Conservation (phyloP, 306 rosid species). For the Macrotyloma uniflorum region DNA sequence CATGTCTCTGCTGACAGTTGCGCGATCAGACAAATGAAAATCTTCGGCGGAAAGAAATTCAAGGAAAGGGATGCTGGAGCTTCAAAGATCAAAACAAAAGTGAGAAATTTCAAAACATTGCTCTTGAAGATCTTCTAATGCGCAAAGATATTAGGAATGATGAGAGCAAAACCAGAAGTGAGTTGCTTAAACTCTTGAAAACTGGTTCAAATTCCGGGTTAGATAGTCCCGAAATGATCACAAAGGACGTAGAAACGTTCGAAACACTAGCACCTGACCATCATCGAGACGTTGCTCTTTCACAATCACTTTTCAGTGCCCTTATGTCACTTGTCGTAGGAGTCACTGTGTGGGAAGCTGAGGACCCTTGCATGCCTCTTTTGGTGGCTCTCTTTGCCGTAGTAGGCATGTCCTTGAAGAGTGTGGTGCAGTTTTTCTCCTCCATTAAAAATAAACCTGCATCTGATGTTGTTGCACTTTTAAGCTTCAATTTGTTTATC, state of each 20-base stretch:
- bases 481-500: slow-evolving; percentile 84
- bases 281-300: slow-evolving; percentile 59
- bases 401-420: slow-evolving; percentile 81
- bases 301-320: slow-evolving; percentile 72
- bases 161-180: slow-evolving; percentile 39
- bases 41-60: slow-evolving; percentile 60
- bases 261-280: slow-evolving; percentile 41
- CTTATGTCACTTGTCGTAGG: slow-evolving; percentile 73
- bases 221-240: slow-evolving; percentile 32
- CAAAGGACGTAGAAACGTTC: slow-evolving; percentile 24
- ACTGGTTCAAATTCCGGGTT: slow-evolving; percentile 32
- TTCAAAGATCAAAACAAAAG: slow-evolving; percentile 42
- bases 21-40: slow-evolving; percentile 60
- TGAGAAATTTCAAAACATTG: slow-evolving; percentile 31
- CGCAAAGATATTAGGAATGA: slow-evolving; percentile 48
- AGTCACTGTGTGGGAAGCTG: slow-evolving; percentile 69
- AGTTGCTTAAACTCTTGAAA: slow-evolving; percentile 52
- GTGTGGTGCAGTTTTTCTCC: slow-evolving; percentile 71
- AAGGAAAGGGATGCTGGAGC: slow-evolving; percentile 59
- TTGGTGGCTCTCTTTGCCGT: slow-evolving; percentile 74
- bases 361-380: slow-evolving; percentile 81
- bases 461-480: slow-evolving; percentile 71
- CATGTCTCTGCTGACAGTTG: slow-evolving; percentile 58
- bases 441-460: slow-evolving; percentile 73
- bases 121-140: slow-evolving; percentile 49